A percentile compares a stretch with the other conserved stretches of the same genome.
These are phyloP conservation scores for Aspergillus oerlinghausenensis DNA, from an alignment of 2,329 filamentous ascomycete species.

Conservation along the genomic window DNA sequence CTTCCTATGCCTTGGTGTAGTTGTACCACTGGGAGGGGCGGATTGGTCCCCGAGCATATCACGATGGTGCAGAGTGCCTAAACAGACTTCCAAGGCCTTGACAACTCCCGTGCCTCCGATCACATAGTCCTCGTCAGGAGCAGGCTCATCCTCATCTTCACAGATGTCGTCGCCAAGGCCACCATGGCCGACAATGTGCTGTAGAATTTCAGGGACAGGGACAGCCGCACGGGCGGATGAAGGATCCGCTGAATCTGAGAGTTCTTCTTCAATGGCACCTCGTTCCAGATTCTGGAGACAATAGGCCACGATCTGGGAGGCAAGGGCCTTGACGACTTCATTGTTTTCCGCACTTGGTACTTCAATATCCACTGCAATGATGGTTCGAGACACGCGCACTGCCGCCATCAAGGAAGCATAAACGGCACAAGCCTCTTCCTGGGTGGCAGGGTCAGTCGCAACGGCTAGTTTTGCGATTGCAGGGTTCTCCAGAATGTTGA, in stretches of 20 bases:
- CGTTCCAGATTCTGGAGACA: slow-evolving; percentile 87
- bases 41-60: slow-evolving; percentile 34
- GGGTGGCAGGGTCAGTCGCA: slow-evolving; percentile 69
- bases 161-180: slow-evolving; percentile 44
- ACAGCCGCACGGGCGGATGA: slow-evolving; percentile 46
- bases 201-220: slow-evolving; percentile 74
- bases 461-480: slow-evolving; percentile 62
- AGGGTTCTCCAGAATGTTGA: slow-evolving; percentile 80
- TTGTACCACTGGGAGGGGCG: slow-evolving; percentile 48
- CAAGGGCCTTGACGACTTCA: slow-evolving; percentile 85
- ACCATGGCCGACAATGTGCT: slow-evolving; percentile 76
- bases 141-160: slow-evolving; percentile 60
- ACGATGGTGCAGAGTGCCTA: slow-evolving; percentile 69
- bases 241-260: slow-evolving; percentile 40
- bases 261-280: slow-evolving; percentile 62
- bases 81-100: slow-evolving; percentile 84
- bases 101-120: slow-evolving; percentile 94
- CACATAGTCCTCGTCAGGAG: slow-evolving; percentile 89
- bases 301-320: slow-evolving; percentile 92
- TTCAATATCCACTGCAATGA: slow-evolving; percentile 90
- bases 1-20: slow-evolving; percentile 51
- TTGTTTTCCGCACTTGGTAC: slow-evolving; percentile 76
- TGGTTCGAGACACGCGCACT: slow-evolving; percentile 72
- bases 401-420: slow-evolving; percentile 90
- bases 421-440: slow-evolving; percentile 90